phyloP scores from a whole-genome alignment of 345 rosid species.

The Citrus hindsii region DNA sequence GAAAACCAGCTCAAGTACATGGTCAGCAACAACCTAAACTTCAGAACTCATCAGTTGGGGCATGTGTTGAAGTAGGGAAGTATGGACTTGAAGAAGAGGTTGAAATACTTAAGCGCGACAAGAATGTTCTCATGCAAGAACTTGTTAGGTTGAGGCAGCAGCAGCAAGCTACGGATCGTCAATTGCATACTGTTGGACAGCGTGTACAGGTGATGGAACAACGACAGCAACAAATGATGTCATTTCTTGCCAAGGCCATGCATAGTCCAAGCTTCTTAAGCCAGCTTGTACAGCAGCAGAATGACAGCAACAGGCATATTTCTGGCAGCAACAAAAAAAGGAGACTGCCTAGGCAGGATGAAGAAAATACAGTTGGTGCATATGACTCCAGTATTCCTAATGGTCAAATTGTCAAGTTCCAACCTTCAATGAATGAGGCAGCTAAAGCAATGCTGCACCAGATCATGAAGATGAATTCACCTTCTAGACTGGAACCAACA shows the following conservation, averaged over 20 bases:
- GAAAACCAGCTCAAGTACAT: constrained; percentile 63
- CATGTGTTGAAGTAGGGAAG: constrained; percentile 85
- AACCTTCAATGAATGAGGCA: constrained; percentile 65
- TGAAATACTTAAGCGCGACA: constrained; percentile 81
- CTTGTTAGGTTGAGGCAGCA: constrained; percentile 88
- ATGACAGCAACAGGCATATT: constrained; percentile 56
- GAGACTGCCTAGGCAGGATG: constrained; percentile 64
- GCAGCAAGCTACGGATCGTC: constrained; percentile 73
- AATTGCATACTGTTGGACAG: constrained; percentile 69
- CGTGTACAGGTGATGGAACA: constrained; percentile 93
- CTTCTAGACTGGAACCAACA: constrained; percentile 47
- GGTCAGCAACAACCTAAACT: constrained; percentile 44
- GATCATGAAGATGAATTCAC: constrained; percentile 48
- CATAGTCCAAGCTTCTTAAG: constrained; percentile 75
- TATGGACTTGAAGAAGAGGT: constrained; percentile 87
- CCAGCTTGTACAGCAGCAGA: constrained; percentile 75
- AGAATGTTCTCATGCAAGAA: constrained; percentile 90
- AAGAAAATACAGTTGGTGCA: constrained; percentile 32
- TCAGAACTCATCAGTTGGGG: constrained; percentile 57
- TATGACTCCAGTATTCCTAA: constrained; percentile 31
- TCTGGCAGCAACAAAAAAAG: constrained; percentile 69
- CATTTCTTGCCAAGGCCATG: constrained; percentile 84
- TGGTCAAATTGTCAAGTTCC: constrained; percentile 70
- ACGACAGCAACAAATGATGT: constrained; percentile 92
- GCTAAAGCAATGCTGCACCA: constrained; percentile 64